Base-by-base conservation (phyloP, 148 eudicot species). In the Amaranthus cruentus region DNA sequence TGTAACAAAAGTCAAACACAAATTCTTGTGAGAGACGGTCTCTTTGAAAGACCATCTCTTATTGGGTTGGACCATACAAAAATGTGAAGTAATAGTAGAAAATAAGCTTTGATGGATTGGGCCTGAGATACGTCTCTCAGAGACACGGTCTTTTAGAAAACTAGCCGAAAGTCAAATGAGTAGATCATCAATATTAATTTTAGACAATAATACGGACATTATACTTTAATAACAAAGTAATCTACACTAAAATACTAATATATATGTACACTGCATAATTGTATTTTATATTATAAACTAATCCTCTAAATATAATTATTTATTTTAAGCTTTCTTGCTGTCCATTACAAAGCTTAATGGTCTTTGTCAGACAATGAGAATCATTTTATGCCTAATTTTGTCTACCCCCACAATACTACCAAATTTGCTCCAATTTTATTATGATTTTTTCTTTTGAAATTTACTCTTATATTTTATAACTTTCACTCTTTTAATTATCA, bases 301-400 rank as follows among this genome's bases (percentile, higher is more conserved):
- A 56, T 14, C 38, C 55, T 42, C 15, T n/a, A 47, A n/a, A 28
- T 28, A 28, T 28, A 28, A 28, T 28, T 28, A 28, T 0, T 9
- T 2, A 4, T 43, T 47, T 71, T 60, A 55, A 50, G 43, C 67
- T 57, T 72, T 49, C 51, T 56, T 52, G 54, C 76, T 64, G 76
- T 66, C 66, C 52, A 72, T 66, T 43, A 72, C 43, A 42, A 55
- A 7, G 60, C 72, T 56, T 57, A 61, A 55, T 42, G 4, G 57
- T 62, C 18, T 64, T 52, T 72, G 6, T 28, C 14, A 10, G 55
- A 66, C 50, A 57, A 6, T 48, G 55, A 78, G 44, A 66, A 73
- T 57, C 50, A 60, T 15, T 61, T 38, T 18, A 70, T 42, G 75
- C 71, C 21, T 49, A 75, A 12, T 75, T 66, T 75, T 57, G 51